Evolutionary conservation across 768 basidiomycete species (phyloP).

Genomic region (Boletellus emodensis): DNA sequence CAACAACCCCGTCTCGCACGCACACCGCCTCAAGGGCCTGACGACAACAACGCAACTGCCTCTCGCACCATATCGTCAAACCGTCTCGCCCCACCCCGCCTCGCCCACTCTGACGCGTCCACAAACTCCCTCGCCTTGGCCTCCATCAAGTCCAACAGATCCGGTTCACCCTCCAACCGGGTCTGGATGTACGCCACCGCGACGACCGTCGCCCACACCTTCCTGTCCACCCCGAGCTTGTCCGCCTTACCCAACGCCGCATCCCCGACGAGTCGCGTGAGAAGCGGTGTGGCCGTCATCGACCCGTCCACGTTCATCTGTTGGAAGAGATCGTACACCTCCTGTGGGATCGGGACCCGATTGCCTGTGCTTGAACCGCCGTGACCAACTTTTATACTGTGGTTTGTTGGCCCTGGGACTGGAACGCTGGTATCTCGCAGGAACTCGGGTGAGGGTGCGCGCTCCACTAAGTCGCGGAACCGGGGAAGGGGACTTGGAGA

Average conservation of each 20-base stretch:
- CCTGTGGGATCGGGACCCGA: constrained; percentile 14
- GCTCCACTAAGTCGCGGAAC: constrained; percentile 25
- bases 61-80: constrained; percentile 23
- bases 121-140: constrained; percentile 43
- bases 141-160: constrained; percentile 40
- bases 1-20: too few species aligned
- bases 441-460: constrained; percentile 34
- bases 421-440: not conserved
- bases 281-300: constrained; percentile 32
- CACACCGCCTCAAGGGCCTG: too few species aligned
- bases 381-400: too few species aligned
- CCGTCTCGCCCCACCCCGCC: not conserved
- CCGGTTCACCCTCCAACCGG: constrained; percentile 33
- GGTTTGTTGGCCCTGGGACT: not conserved
- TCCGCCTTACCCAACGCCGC: constrained; percentile 30
- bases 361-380: not conserved
- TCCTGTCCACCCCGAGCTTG: constrained; percentile 30
- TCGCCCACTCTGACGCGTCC: not conserved
- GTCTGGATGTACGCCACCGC: constrained; percentile 43
- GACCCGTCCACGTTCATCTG: constrained; percentile 48
- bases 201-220: constrained; percentile 48
- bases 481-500: constrained; percentile 20
- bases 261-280: constrained; percentile 37
- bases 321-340: constrained; percentile 36
- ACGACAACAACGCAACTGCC: constrained; percentile 7